Base-by-base conservation (phyloP, 192 early-diverging fungal genomes). In the Mortierella antarctica region DNA sequence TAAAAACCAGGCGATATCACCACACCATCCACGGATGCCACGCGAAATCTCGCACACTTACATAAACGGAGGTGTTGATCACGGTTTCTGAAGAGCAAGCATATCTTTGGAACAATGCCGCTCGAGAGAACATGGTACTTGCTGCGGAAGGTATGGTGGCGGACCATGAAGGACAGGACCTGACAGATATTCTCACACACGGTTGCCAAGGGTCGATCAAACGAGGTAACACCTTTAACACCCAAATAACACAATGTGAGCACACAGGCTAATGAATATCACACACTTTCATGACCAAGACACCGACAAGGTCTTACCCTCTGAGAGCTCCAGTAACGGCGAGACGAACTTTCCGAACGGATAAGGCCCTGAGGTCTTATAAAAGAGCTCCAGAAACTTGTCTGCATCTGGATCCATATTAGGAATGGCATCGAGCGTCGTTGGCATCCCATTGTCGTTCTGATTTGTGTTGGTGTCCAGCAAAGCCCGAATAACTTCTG, bases 331-430 rank as follows among this genome's bases (percentile, higher is more conserved):
- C 40, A 87, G 67, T 45, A 98, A 67, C 0, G 94, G 94, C 44
- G 86, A 82, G n/a, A 93, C 84, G 44, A 95, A 83, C 42, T 82
- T 84, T 23, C 48, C 69, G 13, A 89, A 86, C 3, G 31, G 31
- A 31, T 31, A 31, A 31, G 31, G 31, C 31, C 31, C 55, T 63
- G 91, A 91, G 0, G 83, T 76, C 18, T 91, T 88, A 83, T 97
- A 97, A 82, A 97, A 96, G 39, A 93, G 62, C 7, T 86, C 77
- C 57, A 97, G 74, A 60, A 97, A 96, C n/a, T 88, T 87, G 46
- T 96, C 91, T 5, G 86, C 82, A 12, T 94, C 92, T 10, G 85
- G 82, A 53, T 91, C 90, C 44, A 60, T 15, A 53, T 62, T 72
- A 8, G 70, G 65, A 13, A 47, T 75, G 39, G 21, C 45, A 8